Evolutionary conservation across 441 rosid species (phyloP).

Genomic region (Pelargonium citronellum): DNA sequence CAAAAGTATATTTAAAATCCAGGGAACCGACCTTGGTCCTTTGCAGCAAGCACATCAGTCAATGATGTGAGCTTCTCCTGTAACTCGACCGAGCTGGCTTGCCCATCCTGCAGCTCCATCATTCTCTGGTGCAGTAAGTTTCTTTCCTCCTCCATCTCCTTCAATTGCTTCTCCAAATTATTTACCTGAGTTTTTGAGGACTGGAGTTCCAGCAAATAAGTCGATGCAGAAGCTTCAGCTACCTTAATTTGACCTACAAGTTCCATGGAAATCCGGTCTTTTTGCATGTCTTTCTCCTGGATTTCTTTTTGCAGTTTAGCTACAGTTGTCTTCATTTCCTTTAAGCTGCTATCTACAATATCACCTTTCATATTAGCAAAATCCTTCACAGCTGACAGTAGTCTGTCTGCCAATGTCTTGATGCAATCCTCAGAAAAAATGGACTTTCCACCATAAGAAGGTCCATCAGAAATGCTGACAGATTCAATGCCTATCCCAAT

Average conservation of each 20-base stretch:
- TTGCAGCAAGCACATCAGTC: constrained; percentile 55
- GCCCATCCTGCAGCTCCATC: constrained; percentile 60
- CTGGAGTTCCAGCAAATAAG: constrained; percentile 60
- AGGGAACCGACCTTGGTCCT: constrained; percentile 71
- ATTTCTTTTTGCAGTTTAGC: constrained; percentile 83
- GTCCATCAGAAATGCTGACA: constrained; percentile 23
- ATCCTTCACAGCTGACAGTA: constrained; percentile 46
- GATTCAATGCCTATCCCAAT: constrained; percentile 33
- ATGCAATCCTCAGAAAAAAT: constrained; percentile 54
- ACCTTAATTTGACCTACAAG: constrained; percentile 87
- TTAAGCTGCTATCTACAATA: constrained; percentile 43
- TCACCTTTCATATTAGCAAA: constrained; percentile 47
- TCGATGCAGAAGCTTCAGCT: constrained; percentile 74
- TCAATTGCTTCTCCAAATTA: constrained; percentile 61
- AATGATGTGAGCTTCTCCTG: constrained; percentile 54
- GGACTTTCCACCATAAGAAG: constrained; percentile 27
- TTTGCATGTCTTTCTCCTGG: constrained; percentile 87
- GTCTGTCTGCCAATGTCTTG: constrained; percentile 50
- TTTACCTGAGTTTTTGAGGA: constrained; percentile 45
- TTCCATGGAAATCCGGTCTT: constrained; percentile 77
- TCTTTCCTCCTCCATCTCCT: constrained; percentile 42
- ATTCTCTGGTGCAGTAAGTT: constrained; percentile 50
- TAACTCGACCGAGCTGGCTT: constrained; percentile 41
- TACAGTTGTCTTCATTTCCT: constrained; percentile 67
- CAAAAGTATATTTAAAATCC: constrained; percentile 17